Percentiles rank a stretch among this genome's conserved stretches.
Conservation (phyloP, 164 flowering plant genomes). For the Malania oleifera region DNA sequence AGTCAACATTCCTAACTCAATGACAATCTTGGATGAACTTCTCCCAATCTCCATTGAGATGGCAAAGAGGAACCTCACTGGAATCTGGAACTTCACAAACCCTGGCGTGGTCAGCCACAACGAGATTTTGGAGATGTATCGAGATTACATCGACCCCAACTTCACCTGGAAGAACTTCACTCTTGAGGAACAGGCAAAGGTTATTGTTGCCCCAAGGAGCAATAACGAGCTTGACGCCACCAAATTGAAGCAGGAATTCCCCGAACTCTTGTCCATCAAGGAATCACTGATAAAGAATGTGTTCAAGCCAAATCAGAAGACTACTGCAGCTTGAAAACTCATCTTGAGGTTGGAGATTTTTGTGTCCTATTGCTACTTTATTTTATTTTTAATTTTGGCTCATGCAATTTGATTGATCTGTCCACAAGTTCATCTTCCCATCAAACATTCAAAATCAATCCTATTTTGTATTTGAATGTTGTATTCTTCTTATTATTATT, state of each 20-base stretch:
- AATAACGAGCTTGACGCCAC: slow-evolving; percentile 60
- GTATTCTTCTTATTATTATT: neutral
- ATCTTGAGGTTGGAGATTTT: slow-evolving; percentile 5
- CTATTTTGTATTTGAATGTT: slow-evolving; percentile 8
- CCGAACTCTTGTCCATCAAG: slow-evolving; percentile 49
- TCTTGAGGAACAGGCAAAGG: slow-evolving; percentile 68
- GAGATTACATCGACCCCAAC: slow-evolving; percentile 46
- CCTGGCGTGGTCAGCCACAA: slow-evolving; percentile 72
- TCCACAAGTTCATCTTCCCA: neutral
- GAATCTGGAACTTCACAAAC: slow-evolving; percentile 64
- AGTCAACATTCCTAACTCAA: slow-evolving; percentile 63
- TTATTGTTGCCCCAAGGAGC: slow-evolving; percentile 62
- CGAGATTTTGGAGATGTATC: slow-evolving; percentile 62
- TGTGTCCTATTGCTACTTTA: neutral
- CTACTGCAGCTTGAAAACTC: slow-evolving; percentile 22
- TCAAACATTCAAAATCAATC: neutral
- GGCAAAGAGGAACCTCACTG: slow-evolving; percentile 63
- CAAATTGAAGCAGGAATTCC: slow-evolving; percentile 51
- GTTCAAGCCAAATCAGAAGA: slow-evolving; percentile 55
- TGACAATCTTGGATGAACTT: slow-evolving; percentile 67
- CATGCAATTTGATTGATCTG: neutral
- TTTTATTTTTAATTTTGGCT: slow-evolving; percentile 5
- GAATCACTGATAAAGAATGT: slow-evolving; percentile 52
- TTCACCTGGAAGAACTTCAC: slow-evolving; percentile 63
- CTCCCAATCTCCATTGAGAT: slow-evolving; percentile 61